These are phyloP conservation scores for Apiotrichum porosum DNA, from an alignment of 1,284 basidiomycete species.

Conservation along the genomic window DNA sequence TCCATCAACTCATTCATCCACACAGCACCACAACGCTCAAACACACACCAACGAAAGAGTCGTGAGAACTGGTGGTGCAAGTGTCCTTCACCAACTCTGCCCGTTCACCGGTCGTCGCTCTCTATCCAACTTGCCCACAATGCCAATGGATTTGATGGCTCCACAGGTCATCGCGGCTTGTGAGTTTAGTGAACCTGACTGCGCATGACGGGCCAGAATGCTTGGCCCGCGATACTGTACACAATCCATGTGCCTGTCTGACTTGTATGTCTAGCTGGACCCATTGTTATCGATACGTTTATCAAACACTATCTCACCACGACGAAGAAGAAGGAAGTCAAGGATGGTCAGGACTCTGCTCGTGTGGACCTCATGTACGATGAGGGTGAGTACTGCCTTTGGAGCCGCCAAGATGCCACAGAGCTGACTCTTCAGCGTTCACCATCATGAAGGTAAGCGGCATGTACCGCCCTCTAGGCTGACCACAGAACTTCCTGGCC, in stretches of 20 bases:
- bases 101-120: too few species aligned
- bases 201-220: too few species aligned
- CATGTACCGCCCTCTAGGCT: background rate
- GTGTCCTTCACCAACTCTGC: too few species aligned
- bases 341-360: slow-evolving; percentile 53
- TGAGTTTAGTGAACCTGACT: too few species aligned
- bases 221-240: background rate
- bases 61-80: too few species aligned
- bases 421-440: slow-evolving; percentile 54
- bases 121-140: too few species aligned
- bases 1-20: too few species aligned
- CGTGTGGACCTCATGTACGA: slow-evolving; percentile 77
- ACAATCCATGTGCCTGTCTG: background rate
- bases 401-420: background rate
- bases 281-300: slow-evolving; percentile 69
- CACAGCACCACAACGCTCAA: too few species aligned
- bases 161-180: slow-evolving; percentile 35
- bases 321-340: slow-evolving; percentile 48
- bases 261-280: slow-evolving; percentile 58
- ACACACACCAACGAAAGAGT: too few species aligned
- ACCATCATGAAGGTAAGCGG: slow-evolving; percentile 65
- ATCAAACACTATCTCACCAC: slow-evolving; percentile 73
- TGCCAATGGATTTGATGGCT: slow-evolving; percentile 41
- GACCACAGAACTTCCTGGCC: background rate
- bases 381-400: slow-evolving; percentile 49